Evolutionary conservation across 768 basidiomycete species (phyloP), one percentile per base, ranked within the genome.

Genomic region (Paxillus ammoniavirescens): DNA sequence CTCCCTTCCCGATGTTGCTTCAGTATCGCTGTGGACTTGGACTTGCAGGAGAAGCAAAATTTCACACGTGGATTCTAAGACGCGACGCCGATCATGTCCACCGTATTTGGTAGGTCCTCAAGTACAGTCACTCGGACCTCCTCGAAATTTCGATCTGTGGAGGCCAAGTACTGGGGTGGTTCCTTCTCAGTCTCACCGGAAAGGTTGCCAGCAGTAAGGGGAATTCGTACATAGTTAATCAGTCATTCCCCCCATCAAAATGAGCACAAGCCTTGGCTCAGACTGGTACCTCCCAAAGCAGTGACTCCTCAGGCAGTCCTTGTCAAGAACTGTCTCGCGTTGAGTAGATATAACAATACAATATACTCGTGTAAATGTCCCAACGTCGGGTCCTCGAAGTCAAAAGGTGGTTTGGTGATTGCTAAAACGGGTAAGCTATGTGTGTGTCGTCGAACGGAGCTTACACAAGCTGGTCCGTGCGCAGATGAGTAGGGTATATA

Each of bases 151-250:
- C 40, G 40, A 41, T 49, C 57, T 46, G 10, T 52, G 30, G 54
- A 63, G 9, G 86, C 79, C 0, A 6, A 26, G 26, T 6, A 4
- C 6, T 4, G 26, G 83, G 63, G 14, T 87, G 57, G 42, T 74
- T 74, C 55, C 86, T 83, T 57, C 67, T 75, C 10, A 2, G 79
- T 63, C 55, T 76, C 75, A 45, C 84, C 82, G 5, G 80, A 52
- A 0, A 86, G 75, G 60, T 80, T 6, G 26, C 5, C 81, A 52
- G 75, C 8, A 9, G 7, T 31, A 8, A 31, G 31, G 31, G 31
- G 31, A 21, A 21, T 21, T 21, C 3, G 21, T 21, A 21, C 21
- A 21, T 21, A 21, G 21, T 21, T 1, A 21, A 21, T 21, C 21
- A 21, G 21, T 21, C 3, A 21, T 3, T 21, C 21, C 21, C 21